phyloP scores from a whole-genome alignment of 768 basidiomycete species.

The Lentinus tigrinus region DNA sequence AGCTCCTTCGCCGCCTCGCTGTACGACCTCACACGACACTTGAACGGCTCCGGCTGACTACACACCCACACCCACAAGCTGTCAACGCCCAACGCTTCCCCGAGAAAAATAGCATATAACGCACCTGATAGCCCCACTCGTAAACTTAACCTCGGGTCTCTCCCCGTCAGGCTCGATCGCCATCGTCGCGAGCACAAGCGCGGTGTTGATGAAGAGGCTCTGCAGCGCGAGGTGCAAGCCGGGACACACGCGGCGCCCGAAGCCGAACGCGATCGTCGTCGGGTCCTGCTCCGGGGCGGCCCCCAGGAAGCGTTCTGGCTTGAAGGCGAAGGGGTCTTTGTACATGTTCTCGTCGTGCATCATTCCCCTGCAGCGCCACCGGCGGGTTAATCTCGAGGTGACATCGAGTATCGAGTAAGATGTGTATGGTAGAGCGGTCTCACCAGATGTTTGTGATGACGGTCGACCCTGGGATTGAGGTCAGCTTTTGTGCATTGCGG shows the following conservation, averaged over 20 bases:
- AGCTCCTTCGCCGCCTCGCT: too few relatives aligned
- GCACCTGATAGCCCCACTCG: too few relatives aligned
- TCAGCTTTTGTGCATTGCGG: constrained; percentile 6
- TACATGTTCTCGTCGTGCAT: constrained; percentile 37
- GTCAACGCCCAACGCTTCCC: too few relatives aligned
- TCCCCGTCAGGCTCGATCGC: too few relatives aligned
- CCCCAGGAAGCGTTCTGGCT: constrained; percentile 40
- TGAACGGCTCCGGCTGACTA: too few relatives aligned
- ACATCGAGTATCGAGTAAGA: constrained; percentile 18
- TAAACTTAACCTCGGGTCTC: too few relatives aligned
- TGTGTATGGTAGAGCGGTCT: constrained; percentile 6
- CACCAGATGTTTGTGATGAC: not conserved
- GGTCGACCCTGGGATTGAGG: too few relatives aligned
- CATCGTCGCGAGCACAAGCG: constrained; percentile 12
- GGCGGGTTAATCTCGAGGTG: not conserved
- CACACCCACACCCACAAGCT: too few relatives aligned
- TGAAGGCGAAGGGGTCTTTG: constrained; percentile 33
- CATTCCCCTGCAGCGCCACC: constrained; percentile 37
- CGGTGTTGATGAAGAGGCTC: constrained; percentile 25
- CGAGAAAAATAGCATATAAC: too few relatives aligned
- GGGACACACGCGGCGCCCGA: constrained; percentile 32
- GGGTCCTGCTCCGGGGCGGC: constrained; percentile 31
- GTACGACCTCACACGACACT: too few relatives aligned
- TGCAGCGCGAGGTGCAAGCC: constrained; percentile 23
- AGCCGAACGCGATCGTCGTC: constrained; percentile 32